phyloP scores from a whole-genome alignment of 1,284 basidiomycete genomes.

The Melampsora abietis-canadensis region DNA sequence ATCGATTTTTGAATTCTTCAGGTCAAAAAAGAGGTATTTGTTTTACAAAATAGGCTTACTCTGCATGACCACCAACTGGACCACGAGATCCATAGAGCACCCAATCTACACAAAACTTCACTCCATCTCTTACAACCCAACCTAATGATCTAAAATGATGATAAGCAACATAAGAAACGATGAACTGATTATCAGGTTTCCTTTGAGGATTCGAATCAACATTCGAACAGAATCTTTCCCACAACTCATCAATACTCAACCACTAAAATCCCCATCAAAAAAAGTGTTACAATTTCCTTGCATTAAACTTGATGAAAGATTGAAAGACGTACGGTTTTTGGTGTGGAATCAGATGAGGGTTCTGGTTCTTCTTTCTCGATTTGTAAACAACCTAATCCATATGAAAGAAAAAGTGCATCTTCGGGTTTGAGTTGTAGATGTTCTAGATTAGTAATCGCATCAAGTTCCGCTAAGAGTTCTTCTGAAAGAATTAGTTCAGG shows the following conservation, averaged over 20 bases:
- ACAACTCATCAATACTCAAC: constrained; percentile 37
- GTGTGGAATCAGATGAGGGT: neutral
- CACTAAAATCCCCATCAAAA: constrained; percentile 23
- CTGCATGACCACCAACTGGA: constrained; percentile 91
- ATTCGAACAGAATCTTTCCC: constrained; percentile 38
- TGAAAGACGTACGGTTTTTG: neutral
- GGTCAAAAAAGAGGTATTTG: neutral
- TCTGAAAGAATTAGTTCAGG: neutral
- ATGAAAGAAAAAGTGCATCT: constrained; percentile 87
- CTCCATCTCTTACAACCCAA: constrained; percentile 94
- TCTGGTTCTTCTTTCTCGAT: constrained; percentile 54
- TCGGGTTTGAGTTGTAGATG: constrained; percentile 85
- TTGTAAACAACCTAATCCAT: constrained; percentile 79
- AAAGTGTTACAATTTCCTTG: constrained; percentile 63
- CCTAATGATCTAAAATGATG: constrained; percentile 95
- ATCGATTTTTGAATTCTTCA: neutral
- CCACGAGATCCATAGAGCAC: constrained; percentile 76
- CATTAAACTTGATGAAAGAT: constrained; percentile 46
- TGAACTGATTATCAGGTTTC: constrained; percentile 75
- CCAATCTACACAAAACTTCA: constrained; percentile 96
- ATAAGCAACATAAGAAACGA: constrained; percentile 84
- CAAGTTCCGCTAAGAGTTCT: constrained; percentile 45
- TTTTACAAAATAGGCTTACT: constrained; percentile 60
- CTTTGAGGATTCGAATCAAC: neutral
- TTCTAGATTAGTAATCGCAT: constrained; percentile 68